Evolutionary conservation across 225 moss, liverwort and hornwort species (phyloP), one percentile per base, ranked within the genome.

Genomic region (Neckera pumila): DNA sequence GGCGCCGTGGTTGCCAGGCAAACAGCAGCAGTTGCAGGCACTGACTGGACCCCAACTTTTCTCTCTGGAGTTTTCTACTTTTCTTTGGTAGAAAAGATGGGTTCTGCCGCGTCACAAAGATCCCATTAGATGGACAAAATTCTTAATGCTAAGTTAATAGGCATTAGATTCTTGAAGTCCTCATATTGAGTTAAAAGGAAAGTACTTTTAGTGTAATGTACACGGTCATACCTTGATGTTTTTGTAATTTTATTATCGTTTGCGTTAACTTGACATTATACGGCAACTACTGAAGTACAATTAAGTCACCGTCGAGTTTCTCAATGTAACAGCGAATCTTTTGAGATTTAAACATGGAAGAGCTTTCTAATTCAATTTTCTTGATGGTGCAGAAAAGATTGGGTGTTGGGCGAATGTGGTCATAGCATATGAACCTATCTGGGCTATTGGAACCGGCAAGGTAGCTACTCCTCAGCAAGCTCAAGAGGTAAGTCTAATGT

Each of bases 371-470:
- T 59, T 72, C 19, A 12, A 80, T 62, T 7, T 85, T 69, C 22
- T 33, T 38, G 43, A 38, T 34, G 43, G 53, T 91, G 79, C 89
- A 97, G 98, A 90, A 85, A 95, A 95, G 86, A 92, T 97, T 83
- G 91, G 94, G 54, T 95, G 95, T 79, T 98, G 98, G 98, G 95
- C 89, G 34, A 97, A 97, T 77, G 89, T 98, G 61, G 97, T 98
- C 42, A 96, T 98, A 85, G 97, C 97, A 42, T 98, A 97, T 90
- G 97, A 98, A 87, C 98, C 98, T 57, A 93, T 98, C 26, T 98
- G 98, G 98, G 98, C 98, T 42, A 98, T 98, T 87, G 98, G 98
- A 69, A 98, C 95, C 0, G 97, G 97, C 78, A 93, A 93, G 86
- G 97, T 98, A 79, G 98, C 98, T 88, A 95, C 95, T 43, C 98